phyloP scores from a whole-genome alignment of 139 green algal genomes.

The Nannochloris sp. region DNA sequence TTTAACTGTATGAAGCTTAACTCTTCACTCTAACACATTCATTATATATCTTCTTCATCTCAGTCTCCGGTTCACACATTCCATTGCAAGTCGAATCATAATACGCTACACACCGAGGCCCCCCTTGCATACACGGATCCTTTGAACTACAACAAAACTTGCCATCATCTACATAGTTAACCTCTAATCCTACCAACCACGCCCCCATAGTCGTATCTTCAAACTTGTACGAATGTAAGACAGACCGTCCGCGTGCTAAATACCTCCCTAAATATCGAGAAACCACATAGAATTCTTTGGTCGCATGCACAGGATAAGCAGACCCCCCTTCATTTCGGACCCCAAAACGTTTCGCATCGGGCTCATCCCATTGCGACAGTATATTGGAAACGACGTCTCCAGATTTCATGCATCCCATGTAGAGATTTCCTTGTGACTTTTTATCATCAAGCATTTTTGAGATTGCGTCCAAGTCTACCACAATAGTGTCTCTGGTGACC shows the following conservation, averaged over 20 bases:
- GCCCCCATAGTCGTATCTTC: constrained; percentile 67
- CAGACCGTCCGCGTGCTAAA: constrained; percentile 36
- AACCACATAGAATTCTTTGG: constrained; percentile 47
- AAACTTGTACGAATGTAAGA: constrained; percentile 60
- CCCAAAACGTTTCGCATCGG: constrained; percentile 54
- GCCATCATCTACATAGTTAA: constrained; percentile 55
- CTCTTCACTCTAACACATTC: background rate
- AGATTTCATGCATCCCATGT: constrained; percentile 66
- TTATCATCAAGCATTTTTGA: constrained; percentile 31
- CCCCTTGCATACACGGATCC: too few relatives aligned
- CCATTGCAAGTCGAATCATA: background rate
- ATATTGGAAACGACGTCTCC: constrained; percentile 48
- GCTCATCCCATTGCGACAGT: constrained; percentile 50
- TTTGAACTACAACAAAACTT: constrained; percentile 50
- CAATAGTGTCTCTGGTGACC: constrained; percentile 58
- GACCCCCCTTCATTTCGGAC: constrained; percentile 14
- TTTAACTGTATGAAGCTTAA: too few relatives aligned
- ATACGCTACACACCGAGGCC: background rate
- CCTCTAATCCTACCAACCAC: constrained; percentile 64
- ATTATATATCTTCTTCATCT: background rate
- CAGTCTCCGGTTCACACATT: background rate
- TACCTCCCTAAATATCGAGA: constrained; percentile 44
- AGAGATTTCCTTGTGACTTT: constrained; percentile 47
- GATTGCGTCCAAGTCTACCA: constrained; percentile 41
- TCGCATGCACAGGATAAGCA: background rate